Percentiles rank a stretch among this genome's conserved stretches.
Evolutionary conservation across 2,329 filamentous ascomycete genomes (phyloP).

Genomic region (Elsinoe arachidis): DNA sequence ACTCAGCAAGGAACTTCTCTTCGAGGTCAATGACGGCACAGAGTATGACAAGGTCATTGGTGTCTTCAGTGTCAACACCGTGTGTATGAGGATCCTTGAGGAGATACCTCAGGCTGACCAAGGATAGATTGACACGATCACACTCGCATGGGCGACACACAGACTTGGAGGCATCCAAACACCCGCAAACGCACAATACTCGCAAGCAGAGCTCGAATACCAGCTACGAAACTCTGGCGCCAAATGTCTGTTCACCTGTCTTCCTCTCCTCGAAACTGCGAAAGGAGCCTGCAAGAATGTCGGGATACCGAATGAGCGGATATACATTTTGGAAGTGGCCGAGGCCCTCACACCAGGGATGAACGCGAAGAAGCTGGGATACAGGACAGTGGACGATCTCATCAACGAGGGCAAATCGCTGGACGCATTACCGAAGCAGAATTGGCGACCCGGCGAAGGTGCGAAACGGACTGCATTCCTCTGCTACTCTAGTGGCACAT

Average conservation of each 20-base stretch:
- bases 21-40: constrained; percentile 58
- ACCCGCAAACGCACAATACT: constrained; percentile 69
- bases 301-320: constrained; percentile 53
- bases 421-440: constrained; percentile 43
- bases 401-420: constrained; percentile 51
- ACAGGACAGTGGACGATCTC: constrained; percentile 59
- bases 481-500: constrained; percentile 74
- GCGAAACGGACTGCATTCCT: constrained; percentile 63
- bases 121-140: constrained; percentile 61
- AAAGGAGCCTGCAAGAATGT: constrained; percentile 55
- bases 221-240: constrained; percentile 62
- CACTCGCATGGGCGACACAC: constrained; percentile 65
- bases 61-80: constrained; percentile 73
- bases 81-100: constrained; percentile 31
- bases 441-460: constrained; percentile 57
- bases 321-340: constrained; percentile 63
- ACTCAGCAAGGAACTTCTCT: constrained; percentile 62
- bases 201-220: constrained; percentile 58
- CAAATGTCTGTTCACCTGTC: constrained; percentile 63
- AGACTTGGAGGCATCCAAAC: constrained; percentile 64
- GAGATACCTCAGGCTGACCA: background rate
- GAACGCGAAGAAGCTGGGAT: constrained; percentile 36
- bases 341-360: constrained; percentile 43
- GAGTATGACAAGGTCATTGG: constrained; percentile 77
- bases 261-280: constrained; percentile 55